Evolutionary conservation across 768 basidiomycete genomes (phyloP), one percentile per base, ranked within the genome.

Genomic region (Saitozyma podzolica): DNA sequence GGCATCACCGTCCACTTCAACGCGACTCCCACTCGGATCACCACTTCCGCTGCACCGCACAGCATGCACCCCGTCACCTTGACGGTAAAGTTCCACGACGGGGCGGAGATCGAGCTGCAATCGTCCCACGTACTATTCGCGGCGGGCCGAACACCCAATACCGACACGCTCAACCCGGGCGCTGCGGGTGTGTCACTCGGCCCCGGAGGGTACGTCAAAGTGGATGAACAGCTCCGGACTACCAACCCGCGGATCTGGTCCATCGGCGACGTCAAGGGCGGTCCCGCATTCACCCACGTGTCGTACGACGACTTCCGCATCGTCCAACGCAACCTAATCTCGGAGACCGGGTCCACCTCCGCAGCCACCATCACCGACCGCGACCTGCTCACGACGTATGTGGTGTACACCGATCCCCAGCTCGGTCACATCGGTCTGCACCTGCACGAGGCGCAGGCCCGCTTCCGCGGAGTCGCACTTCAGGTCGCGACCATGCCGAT

Each of bases 241-340:
- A 58, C 19, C 40, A 49, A 58, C n/a, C 47, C 62, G 7, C 63
- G 57, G 2, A 58, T 66, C 29, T 66, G 56, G 37, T 62, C 62
- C 10, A 55, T 66, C 39, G 65, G 65, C 6, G 65, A 66, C 50
- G 62, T 62, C 50, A 62, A 64, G 52, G 65, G 65, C 17, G 58
- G 50, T 13, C 63, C 65, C n/a, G 63, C 65, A 9, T 66, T 66
- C 56, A 66, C 65, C 7, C 65, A 66, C 50, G 54, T 62, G 11
- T 50, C 45, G 3, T 63, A 64, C 37, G 65, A 66, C 55, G 65
- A 66, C 50, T 66, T 50, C 40, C 61, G 62, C 9, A 58, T 53
- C 42, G 43, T 62, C 29, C 40, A 55, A 50, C 17, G 48, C 14
- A 58, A 64, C 56, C 11, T 62, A 29, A 16, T 63, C 3, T 4